These are phyloP conservation scores for Leishmania amazonensis DNA, from an alignment of 208 protist species.

Conservation along the genomic window DNA sequence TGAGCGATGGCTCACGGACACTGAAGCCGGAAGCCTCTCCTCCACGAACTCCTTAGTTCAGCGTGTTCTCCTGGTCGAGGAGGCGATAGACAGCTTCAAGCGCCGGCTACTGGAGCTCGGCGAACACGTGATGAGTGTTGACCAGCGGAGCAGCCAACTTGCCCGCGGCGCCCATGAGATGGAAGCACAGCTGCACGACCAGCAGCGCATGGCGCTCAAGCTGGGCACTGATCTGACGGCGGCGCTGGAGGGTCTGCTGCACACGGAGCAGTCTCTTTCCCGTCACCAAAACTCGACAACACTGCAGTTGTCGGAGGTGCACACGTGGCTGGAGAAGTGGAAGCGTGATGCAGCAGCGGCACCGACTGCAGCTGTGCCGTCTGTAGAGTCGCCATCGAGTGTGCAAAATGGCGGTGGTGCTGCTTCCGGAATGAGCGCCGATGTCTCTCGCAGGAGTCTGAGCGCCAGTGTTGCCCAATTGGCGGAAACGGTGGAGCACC, in stretches of 20 bases:
- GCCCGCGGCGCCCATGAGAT: slow-evolving; percentile 13
- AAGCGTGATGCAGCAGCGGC: neutral
- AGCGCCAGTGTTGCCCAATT: neutral
- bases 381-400: neutral
- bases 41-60: neutral
- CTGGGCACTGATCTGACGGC: slow-evolving; percentile 36
- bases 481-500: neutral
- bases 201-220: slow-evolving; percentile 24
- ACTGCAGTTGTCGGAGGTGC: slow-evolving; percentile 17
- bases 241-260: slow-evolving; percentile 33
- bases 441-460: neutral
- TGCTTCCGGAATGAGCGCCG: neutral
- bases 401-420: neutral
- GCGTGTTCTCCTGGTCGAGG: slow-evolving; percentile 18
- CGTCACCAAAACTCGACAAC: slow-evolving; percentile 6
- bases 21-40: neutral
- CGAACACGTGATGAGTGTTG: slow-evolving; percentile 16
- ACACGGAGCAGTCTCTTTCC: slow-evolving; percentile 23
- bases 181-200: slow-evolving; percentile 20
- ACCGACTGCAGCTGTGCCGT: neutral
- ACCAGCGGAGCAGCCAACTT: slow-evolving; percentile 23
- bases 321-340: slow-evolving; percentile 1
- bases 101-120: slow-evolving; percentile 32
- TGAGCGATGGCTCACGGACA: slow-evolving; percentile 4
- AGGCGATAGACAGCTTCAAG: slow-evolving; percentile 24